Conservation (phyloP, 2,329 filamentous ascomycete species). For the Colletotrichum plurivorum region DNA sequence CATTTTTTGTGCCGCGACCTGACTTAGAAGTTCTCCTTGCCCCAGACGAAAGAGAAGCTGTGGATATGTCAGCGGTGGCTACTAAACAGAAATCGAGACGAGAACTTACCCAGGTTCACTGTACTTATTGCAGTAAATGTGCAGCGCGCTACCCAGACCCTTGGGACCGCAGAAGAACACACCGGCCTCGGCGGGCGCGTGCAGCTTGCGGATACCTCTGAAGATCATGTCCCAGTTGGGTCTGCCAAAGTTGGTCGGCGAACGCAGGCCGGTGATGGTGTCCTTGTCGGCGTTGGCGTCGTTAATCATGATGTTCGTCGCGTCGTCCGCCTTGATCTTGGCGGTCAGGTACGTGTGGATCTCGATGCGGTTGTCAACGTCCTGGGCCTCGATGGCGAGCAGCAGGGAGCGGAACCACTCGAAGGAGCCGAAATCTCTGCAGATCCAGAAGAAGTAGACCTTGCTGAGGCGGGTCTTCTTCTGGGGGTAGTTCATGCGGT, state of each 20-base stretch:
- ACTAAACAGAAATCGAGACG: not conserved
- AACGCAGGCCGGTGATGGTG: constrained; percentile 85
- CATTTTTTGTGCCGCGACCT: constrained; percentile 11
- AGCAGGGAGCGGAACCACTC: constrained; percentile 92
- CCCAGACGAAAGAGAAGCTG: constrained; percentile 77
- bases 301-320: constrained; percentile 94
- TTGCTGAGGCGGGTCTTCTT: constrained; percentile 84
- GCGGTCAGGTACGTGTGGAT: constrained; percentile 92
- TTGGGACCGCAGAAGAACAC: constrained; percentile 92
- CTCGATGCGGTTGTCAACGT: constrained; percentile 86
- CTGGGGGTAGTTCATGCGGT: constrained; percentile 90
- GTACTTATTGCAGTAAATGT: constrained; percentile 91
- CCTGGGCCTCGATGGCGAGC: constrained; percentile 88
- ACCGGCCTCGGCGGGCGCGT: constrained; percentile 79
- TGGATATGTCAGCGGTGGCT: constrained; percentile 30
- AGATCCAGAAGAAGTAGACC: constrained; percentile 95
- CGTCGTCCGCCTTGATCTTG: constrained; percentile 88
- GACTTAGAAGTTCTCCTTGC: constrained; percentile 76
- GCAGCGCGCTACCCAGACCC: constrained; percentile 80
- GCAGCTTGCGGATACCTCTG: constrained; percentile 84
- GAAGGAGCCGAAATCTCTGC: constrained; percentile 88
- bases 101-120: constrained; percentile 80
- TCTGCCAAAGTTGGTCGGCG: constrained; percentile 87
- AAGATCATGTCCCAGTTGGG: constrained; percentile 96
- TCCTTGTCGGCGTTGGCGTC: constrained; percentile 88